Percentiles rank a stretch among this genome's conserved stretches.
Conservation (phyloP, 2,329 filamentous ascomycete genomes). For the Aspergillus latus region DNA sequence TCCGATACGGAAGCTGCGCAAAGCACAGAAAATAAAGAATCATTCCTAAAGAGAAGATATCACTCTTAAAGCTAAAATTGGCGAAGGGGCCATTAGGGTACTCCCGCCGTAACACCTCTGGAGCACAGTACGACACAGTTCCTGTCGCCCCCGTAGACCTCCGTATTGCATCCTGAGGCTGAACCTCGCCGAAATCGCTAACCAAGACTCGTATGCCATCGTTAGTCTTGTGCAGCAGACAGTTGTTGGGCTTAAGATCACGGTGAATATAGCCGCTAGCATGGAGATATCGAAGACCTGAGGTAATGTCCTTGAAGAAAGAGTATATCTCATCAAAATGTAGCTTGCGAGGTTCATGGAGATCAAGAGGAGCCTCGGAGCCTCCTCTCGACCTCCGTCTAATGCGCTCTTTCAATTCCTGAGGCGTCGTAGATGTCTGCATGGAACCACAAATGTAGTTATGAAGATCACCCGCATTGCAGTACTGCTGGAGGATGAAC, state of each 20-base stretch:
- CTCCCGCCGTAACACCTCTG: slow-evolving; percentile 77
- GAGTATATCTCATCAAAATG: slow-evolving; percentile 93
- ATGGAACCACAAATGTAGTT: slow-evolving; percentile 76
- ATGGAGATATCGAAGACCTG: slow-evolving; percentile 86
- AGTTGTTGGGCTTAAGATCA: slow-evolving; percentile 95
- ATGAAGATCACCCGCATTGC: slow-evolving; percentile 88
- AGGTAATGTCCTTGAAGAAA: slow-evolving; percentile 93
- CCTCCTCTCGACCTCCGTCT: slow-evolving; percentile 79
- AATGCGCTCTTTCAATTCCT: slow-evolving; percentile 85
- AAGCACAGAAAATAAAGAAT: slow-evolving; percentile 99
- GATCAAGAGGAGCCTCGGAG: slow-evolving; percentile 59
- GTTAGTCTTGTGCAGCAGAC: slow-evolving; percentile 76
- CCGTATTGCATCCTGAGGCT: slow-evolving; percentile 75
- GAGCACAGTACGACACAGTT: slow-evolving; percentile 96
- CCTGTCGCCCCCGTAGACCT: slow-evolving; percentile 91
- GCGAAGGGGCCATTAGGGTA: slow-evolving; percentile 68
- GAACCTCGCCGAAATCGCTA: slow-evolving; percentile 97
- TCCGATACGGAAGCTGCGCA: slow-evolving; percentile 77
- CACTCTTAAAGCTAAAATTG: slow-evolving; percentile 95
- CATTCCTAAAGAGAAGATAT: slow-evolving; percentile 98
- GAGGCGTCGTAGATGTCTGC: slow-evolving; percentile 64
- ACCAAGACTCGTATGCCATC: slow-evolving; percentile 77
- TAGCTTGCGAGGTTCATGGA: slow-evolving; percentile 56
- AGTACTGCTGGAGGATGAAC: slow-evolving; percentile 97
- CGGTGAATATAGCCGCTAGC: slow-evolving; percentile 91